A percentile compares a stretch with the other conserved stretches of the same genome.
Evolutionary conservation across 352 stramenopile genomes (phyloP).

Genomic region (Globisporangium takayamanum): DNA sequence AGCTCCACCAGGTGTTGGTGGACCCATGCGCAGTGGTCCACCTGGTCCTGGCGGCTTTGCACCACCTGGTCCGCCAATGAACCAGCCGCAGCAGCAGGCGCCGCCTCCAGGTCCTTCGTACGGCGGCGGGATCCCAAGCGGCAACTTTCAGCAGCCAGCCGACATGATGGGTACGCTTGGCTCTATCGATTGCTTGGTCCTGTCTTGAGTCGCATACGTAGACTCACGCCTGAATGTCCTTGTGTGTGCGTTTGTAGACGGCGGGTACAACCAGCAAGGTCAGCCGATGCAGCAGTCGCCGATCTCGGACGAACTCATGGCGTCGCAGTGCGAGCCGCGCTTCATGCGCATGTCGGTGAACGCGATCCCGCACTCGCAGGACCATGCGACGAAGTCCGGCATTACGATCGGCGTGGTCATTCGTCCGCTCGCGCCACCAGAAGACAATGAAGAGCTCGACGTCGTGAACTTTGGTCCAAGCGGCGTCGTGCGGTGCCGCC

Average conservation of each 20-base stretch:
- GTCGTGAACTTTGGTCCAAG: slow-evolving; percentile 85
- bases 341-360: slow-evolving; percentile 83
- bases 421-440: slow-evolving; percentile 65
- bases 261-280: slow-evolving; percentile 42
- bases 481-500: slow-evolving; percentile 82
- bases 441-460: slow-evolving; percentile 59
- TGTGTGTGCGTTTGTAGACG: slow-evolving; percentile 25
- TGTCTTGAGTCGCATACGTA: too few species aligned
- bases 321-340: slow-evolving; percentile 63
- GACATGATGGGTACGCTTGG: slow-evolving; percentile 65
- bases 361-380: slow-evolving; percentile 70
- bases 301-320: slow-evolving; percentile 64
- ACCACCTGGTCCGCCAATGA: slow-evolving; percentile 12
- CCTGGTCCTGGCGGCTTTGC: slow-evolving; percentile 9
- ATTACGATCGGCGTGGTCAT: slow-evolving; percentile 84
- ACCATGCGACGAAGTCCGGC: slow-evolving; percentile 79
- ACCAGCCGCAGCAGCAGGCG: slow-evolving; percentile 25
- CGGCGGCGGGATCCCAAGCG: slow-evolving; percentile 37
- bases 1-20: not conserved
- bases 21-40: slow-evolving; percentile 10
- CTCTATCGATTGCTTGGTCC: not conserved
- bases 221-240: not conserved
- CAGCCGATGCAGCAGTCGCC: slow-evolving; percentile 42
- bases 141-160: slow-evolving; percentile 75
- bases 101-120: slow-evolving; percentile 18